Evolutionary conservation across 257 asterid genomes (phyloP).

Genomic region (Rubia yunnanensis): DNA sequence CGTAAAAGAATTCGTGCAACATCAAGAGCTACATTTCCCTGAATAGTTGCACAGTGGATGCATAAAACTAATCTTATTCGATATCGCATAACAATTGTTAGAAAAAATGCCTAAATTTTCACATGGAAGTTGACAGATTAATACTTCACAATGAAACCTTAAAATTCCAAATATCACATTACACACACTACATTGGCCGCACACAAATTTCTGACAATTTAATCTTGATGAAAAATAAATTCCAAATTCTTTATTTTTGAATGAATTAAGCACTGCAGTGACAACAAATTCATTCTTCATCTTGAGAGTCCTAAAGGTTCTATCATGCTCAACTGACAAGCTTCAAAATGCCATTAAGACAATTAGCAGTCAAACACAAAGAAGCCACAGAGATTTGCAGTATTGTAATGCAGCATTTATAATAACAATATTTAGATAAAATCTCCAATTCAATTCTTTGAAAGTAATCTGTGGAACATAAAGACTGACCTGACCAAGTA

Average conservation of each 20-base stretch:
- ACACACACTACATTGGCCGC: neutral
- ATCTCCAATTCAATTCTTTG: neutral
- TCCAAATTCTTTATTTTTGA: neutral
- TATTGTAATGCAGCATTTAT: neutral
- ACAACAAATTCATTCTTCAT: neutral
- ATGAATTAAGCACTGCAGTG: neutral
- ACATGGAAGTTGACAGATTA: neutral
- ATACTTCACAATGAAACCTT: neutral
- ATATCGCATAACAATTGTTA: neutral
- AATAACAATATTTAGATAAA: neutral
- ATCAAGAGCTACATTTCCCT: slow-evolving; percentile 99
- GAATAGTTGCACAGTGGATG: slow-evolving; percentile 9
- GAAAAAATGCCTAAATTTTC: neutral
- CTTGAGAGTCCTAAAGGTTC: neutral
- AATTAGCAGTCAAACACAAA: neutral
- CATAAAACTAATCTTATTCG: neutral
- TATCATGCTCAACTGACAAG: neutral
- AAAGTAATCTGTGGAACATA: neutral
- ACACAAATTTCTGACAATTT: neutral
- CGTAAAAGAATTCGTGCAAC: slow-evolving; percentile 85
- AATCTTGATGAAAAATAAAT: neutral
- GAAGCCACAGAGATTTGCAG: neutral
- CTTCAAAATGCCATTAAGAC: neutral
- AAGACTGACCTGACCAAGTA: slow-evolving; percentile 72
- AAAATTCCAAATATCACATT: neutral